Evolutionary conservation across 352 stramenopile species (phyloP), one percentile per base, ranked within the genome.

Genomic region (Pythium biforme): DNA sequence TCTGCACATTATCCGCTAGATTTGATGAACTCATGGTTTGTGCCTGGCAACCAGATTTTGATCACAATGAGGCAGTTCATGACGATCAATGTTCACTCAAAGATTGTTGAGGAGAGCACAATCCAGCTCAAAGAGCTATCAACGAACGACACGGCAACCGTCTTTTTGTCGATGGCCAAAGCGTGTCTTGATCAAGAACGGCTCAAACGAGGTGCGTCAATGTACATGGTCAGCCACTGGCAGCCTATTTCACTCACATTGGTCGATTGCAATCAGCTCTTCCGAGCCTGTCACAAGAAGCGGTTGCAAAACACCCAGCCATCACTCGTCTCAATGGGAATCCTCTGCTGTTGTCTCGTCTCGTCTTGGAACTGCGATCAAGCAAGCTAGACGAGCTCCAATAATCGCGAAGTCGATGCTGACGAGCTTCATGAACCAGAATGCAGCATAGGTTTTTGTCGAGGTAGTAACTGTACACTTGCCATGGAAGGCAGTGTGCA

Each of bases 131-230:
- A 72, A 17, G 69, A 74, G 31, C 63, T 90, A 5, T 67, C 64
- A 7, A 70, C 75, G 48, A 40, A 60, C 48, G 75, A 87, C 39
- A 62, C 76, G 27, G 76, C 81, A 8, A 73, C 64, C 11, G 59
- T 90, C 15, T 74, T 90, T 15, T 63, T 85, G 29, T 75, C 76
- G 5, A 61, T 86, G 59, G 75, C 77, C 12, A 66, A 74, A 59
- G 47, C 53, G 0, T 69, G 72, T 60, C 54, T 90, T 17, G 75
- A 63, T 29, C 68, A 63, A 19, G 60, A 72, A 9, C 65, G 83
- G 40, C 56, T 87, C 12, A 62, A 60, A 45, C 70, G 73, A 45
- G 58, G 78, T 88, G 76, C 45, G 77, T 76, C 11, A 20, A 19
- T 15, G 15, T 27, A 7, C 26, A 14, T 40, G 19, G 40, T 40